Base-by-base conservation (phyloP, 495 filamentous ascomycete species). In the Acidomyces sp. region DNA sequence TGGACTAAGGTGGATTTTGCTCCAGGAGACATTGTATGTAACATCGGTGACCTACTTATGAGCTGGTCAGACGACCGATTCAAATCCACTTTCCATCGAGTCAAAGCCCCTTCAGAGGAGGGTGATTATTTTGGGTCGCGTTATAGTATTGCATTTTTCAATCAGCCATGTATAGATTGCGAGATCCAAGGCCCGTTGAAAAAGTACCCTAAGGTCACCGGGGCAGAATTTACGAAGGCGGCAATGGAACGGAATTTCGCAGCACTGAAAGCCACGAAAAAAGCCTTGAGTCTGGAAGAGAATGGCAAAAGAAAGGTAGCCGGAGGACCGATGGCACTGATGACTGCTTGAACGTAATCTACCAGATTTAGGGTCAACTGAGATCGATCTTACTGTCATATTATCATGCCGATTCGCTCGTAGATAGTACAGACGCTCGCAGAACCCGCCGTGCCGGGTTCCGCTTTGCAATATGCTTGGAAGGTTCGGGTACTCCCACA, bases 11-110 rank as follows among this genome's bases (percentile, higher is more conserved):
- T 80, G 17, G 69, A 73, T 53, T 66, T 72, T 0, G 54, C 51
- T 3, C 64, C 61, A 0, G 75, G 70, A 0, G 73, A 75, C 45
- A 74, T 77, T 34, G 72, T 78, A 10, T 78, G 73, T 46, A 82
- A 79, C 49, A 77, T 80, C 42, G 76, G 76, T 11, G 75, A 80
- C 52, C 60, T 80, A 49, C 63, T 82, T 20, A 79, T 80, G 75
- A 69, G 64, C 11, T 80, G 77, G 74, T 75, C 68, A 33, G 76
- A 80, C 47, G 77, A 80, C 52, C 66, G 75, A 22, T 77, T 80
- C 58, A 79, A 78, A 57, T 74, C 69, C 30, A 74, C 70, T 0
- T 75, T 75, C 37, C 75, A 78, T 46, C 67, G 74, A 1, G 72
- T 77, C 22, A 71, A 70, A 57, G 72, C 74, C 27, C 73, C 74